Conservation (phyloP, 768 basidiomycete genomes). For the Inosperma sp. region DNA sequence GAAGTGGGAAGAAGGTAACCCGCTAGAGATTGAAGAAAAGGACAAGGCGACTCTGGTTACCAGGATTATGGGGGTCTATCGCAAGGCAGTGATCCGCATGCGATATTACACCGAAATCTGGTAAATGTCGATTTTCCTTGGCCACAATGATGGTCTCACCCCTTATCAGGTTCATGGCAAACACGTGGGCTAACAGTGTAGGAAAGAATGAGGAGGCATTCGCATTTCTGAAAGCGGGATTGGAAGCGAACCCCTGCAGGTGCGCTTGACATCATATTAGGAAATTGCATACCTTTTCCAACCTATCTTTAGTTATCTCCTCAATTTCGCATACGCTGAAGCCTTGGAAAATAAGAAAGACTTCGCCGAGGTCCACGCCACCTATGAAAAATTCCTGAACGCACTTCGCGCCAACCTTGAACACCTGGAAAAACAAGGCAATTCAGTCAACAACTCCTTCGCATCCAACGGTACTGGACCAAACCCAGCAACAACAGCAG, state of each 20-base stretch:
- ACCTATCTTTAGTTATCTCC: slow-evolving; percentile 56
- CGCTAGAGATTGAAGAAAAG: slow-evolving; percentile 85
- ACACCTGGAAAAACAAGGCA: slow-evolving; percentile 44
- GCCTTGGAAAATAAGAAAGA: slow-evolving; percentile 52
- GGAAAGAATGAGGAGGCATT: slow-evolving; percentile 80
- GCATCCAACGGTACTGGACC: slow-evolving; percentile 10
- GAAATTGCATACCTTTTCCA: background rate
- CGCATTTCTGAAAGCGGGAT: slow-evolving; percentile 74
- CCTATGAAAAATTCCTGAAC: slow-evolving; percentile 70
- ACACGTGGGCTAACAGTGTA: slow-evolving; percentile 69
- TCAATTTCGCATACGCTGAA: slow-evolving; percentile 92
- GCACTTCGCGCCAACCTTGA: slow-evolving; percentile 64
- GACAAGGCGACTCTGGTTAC: slow-evolving; percentile 62
- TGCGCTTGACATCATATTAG: slow-evolving; percentile 23
- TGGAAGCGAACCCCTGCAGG: slow-evolving; percentile 86
- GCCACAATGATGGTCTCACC: background rate
- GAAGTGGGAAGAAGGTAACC: slow-evolving; percentile 94
- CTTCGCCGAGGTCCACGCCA: slow-evolving; percentile 59
- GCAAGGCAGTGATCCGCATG: slow-evolving; percentile 88
- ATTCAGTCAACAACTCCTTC: slow-evolving; percentile 32
- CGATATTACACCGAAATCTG: slow-evolving; percentile 94
- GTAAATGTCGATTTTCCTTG: slow-evolving; percentile 37
- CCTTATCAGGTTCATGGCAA: slow-evolving; percentile 79
- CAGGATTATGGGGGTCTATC: slow-evolving; percentile 77
- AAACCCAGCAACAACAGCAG: slow-evolving; percentile 5